Conservation (phyloP, 1,284 basidiomycete species). For the Golubevia sp. region DNA sequence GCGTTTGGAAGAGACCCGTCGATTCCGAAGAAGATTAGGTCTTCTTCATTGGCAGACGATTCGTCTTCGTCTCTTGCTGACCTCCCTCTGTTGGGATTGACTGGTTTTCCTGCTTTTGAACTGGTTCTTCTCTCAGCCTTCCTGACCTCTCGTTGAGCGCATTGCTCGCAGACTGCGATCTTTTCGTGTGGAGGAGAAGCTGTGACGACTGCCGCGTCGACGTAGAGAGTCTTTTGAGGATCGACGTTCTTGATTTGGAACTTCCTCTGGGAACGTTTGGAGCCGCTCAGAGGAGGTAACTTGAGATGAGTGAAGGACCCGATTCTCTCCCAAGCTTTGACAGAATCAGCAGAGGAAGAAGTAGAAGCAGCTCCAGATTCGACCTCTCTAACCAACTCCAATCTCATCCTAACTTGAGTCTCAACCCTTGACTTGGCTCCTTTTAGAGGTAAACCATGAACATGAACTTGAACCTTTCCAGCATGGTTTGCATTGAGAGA, state of each 20-base stretch:
- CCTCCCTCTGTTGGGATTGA: conserved; percentile 15
- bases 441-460: conserved; percentile 78
- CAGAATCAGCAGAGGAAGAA: conserved; percentile 12
- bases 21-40: conserved; percentile 4
- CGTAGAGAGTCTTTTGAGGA: conserved; percentile 53
- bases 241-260: conserved; percentile 64
- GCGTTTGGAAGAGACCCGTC: conserved; percentile 7
- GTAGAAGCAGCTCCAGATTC: conserved; percentile 10
- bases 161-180: conserved; percentile 70
- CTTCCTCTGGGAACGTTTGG: conserved; percentile 67
- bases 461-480: conserved; percentile 63
- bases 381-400: conserved; percentile 48
- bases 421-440: conserved; percentile 94
- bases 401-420: conserved; percentile 67
- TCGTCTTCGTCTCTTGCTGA: conserved; percentile 1
- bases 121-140: conserved; percentile 52
- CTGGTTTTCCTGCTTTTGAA: too few relatives aligned
- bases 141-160: conserved; percentile 70
- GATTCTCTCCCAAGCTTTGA: conserved; percentile 47
- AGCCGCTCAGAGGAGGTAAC: conserved; percentile 56
- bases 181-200: conserved; percentile 75
- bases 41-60: conserved; percentile 5
- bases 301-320: conserved; percentile 58
- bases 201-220: conserved; percentile 62
- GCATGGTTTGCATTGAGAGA: conserved; percentile 25